Base-by-base conservation (phyloP, 345 rosid genomes). In the Clausena lansium region DNA sequence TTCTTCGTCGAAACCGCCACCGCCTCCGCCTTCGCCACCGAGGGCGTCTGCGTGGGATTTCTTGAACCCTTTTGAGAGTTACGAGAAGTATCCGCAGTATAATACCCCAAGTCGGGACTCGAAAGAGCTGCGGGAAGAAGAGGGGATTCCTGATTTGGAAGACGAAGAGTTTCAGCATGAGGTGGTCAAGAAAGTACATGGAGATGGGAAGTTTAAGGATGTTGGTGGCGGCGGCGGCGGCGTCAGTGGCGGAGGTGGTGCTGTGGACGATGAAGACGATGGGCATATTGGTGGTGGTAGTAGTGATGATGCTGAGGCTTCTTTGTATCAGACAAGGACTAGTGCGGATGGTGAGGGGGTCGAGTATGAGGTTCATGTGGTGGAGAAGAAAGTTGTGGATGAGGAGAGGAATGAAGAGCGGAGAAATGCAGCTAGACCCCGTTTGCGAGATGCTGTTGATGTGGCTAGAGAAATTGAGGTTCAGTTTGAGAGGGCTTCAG, bases 131-230 rank as follows among this genome's bases (percentile, higher is more conserved):
- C 87, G 99, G 70, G 97, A 97, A 50, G 96, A 87, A 80, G 99
- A 97, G 75, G 98, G 98, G 62, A 94, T 97, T 6, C 99, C 99
- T 72, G 99, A 97, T 73, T 85, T 97, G 84, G 99, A 97, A 83
- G 94, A 94, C 10, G 98, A 90, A 68, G 89, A 89, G 73, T 84
- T 70, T 14, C 89, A 82, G 10, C 86, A 84, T 50, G 97, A 93
- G 82, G 90, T 86, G 39, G 96, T 94, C 47, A 94, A 91, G 80
- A 80, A 94, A 82, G 94, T 94, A 28, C 83, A 86, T 32, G 86
- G 83, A 33, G 86, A 79, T 52, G 84, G 82, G 73, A 91, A 85
- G 80, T 84, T 85, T 54, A 83, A 70, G 10, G 89, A 75, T 22
- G 81, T 76, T 72, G 2, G 83, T 13, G 83, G 82, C 45, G 8